Percentiles rank a stretch among this genome's conserved stretches.
phyloP scores from a whole-genome alignment of 305 asterid species.

The Andrographis paniculata region DNA sequence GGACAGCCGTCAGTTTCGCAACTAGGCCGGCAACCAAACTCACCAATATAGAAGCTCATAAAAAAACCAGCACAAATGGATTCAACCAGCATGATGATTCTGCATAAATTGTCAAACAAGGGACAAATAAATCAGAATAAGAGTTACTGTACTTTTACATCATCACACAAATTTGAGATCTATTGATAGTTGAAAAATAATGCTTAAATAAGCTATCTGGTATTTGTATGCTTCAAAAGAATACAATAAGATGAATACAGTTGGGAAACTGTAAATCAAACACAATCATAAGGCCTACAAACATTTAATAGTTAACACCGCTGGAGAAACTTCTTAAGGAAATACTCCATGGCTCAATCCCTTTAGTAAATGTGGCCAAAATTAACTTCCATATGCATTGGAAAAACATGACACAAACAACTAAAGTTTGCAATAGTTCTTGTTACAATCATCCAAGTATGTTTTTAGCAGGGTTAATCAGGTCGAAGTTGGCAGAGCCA shows the following conservation, averaged over 20 bases:
- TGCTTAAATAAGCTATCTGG: conserved; percentile 2
- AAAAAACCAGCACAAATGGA: conserved; percentile 83
- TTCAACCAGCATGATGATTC: conserved; percentile 83
- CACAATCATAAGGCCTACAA: conserved; percentile 8
- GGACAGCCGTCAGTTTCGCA: conserved; percentile 17
- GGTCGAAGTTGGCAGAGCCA: conserved; percentile 10
- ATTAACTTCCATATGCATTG: conserved; percentile 11
- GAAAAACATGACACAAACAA: conserved; percentile 14
- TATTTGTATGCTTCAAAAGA: conserved; percentile 13
- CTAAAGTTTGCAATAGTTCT: conserved; percentile 7
- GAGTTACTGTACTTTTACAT: not conserved
- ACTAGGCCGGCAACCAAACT: conserved; percentile 30
- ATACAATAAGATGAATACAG: not conserved
- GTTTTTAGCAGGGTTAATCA: conserved; percentile 15
- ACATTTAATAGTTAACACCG: conserved; percentile 7
- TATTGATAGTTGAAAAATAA: conserved; percentile 11
- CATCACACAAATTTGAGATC: conserved; percentile 3
- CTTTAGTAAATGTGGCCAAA: conserved; percentile 8
- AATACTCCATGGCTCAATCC: conserved; percentile 12
- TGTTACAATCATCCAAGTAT: conserved; percentile 10
- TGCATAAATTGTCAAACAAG: conserved; percentile 38
- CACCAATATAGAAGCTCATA: conserved; percentile 78
- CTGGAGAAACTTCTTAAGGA: conserved; percentile 11
- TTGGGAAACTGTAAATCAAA: conserved; percentile 3
- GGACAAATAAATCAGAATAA: conserved; percentile 19